Evolutionary conservation across 192 early-diverging fungal species (phyloP), one percentile per base, ranked within the genome.

Genomic region (Gigaspora rosea): DNA sequence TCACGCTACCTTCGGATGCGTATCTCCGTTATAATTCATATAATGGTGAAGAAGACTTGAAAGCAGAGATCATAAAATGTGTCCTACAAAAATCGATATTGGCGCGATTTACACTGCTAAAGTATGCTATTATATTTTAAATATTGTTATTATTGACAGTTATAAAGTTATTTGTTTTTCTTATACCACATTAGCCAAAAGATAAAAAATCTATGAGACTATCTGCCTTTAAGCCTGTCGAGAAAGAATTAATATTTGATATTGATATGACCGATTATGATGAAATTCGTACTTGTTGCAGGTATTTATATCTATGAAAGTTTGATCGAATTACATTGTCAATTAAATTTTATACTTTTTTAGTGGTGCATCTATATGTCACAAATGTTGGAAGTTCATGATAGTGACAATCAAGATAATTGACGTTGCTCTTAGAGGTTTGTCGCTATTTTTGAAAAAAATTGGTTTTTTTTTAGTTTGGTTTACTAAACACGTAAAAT

Each of bases 221-320:
- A 2, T 86, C 88, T 6, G 91, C 89, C 9, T 95, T 97, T 78
- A 80, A 85, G 12, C 93, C 97, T 0, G 81, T 91, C 11, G 85
- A 94, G 67, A 92, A 95, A 74, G 97, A 99, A 79, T 84, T 99
- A 52, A 94, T 99, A 41, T 96, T 99, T 88, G 97, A 99, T 92
- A 97, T 99, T 75, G 97, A 99, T 87, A 95, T 99, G 95, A 97
- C 96, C 1, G 97, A 99, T 83, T 99, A 99, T 78, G 97, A 99
- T 82, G 96, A 97, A 47, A 89, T 99, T 58, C 88, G 97, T 57
- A 97, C 95, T 8, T 99, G 97, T 80, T 98, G 96, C 86, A 89
- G 86, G 68, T 36, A 56, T 22, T 10, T 41, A 0, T 79, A 54
- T 2, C 10, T 63, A 59, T n/a, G n/a, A 61, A 18, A 32, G n/a